Evolutionary conservation across 1,284 basidiomycete genomes (phyloP).

Genomic region (Cryptococcus sp.): DNA sequence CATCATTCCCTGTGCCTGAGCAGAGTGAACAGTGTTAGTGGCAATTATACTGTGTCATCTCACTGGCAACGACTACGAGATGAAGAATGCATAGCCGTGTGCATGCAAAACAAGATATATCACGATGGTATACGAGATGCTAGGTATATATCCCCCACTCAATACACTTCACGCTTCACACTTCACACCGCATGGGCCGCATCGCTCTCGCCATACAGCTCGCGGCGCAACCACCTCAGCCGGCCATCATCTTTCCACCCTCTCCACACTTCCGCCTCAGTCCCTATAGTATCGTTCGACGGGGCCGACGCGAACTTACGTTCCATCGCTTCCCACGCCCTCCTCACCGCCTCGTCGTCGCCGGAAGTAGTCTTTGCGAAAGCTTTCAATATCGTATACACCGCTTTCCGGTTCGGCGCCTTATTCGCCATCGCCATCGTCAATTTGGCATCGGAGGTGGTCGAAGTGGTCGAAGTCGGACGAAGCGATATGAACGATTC

Average conservation of each 20-base stretch:
- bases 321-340: slow-evolving; percentile 38
- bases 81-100: too few relatives aligned
- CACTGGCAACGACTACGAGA: too few relatives aligned
- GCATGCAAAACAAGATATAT: too few relatives aligned
- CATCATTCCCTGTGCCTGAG: too few relatives aligned
- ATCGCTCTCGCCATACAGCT: slow-evolving; percentile 5
- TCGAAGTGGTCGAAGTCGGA: slow-evolving; percentile 2
- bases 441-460: too few relatives aligned
- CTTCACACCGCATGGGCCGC: not conserved
- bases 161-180: not conserved
- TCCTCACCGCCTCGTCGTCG: slow-evolving; percentile 31
- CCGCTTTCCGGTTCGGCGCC: slow-evolving; percentile 35
- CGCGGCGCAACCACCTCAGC: slow-evolving; percentile 23
- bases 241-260: slow-evolving; percentile 37
- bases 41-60: too few relatives aligned
- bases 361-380: slow-evolving; percentile 41
- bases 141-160: too few relatives aligned
- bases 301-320: slow-evolving; percentile 44
- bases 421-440: not conserved
- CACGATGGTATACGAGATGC: too few relatives aligned
- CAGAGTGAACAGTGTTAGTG: too few relatives aligned
- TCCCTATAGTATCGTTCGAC: slow-evolving; percentile 16
- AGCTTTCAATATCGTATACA: slow-evolving; percentile 43
- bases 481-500: slow-evolving; percentile 29
- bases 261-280: slow-evolving; percentile 33